A percentile compares a stretch with the other conserved stretches of the same genome.
Evolutionary conservation across 2,329 filamentous ascomycete species (phyloP).

Genomic region (Bipolaris oryzae): DNA sequence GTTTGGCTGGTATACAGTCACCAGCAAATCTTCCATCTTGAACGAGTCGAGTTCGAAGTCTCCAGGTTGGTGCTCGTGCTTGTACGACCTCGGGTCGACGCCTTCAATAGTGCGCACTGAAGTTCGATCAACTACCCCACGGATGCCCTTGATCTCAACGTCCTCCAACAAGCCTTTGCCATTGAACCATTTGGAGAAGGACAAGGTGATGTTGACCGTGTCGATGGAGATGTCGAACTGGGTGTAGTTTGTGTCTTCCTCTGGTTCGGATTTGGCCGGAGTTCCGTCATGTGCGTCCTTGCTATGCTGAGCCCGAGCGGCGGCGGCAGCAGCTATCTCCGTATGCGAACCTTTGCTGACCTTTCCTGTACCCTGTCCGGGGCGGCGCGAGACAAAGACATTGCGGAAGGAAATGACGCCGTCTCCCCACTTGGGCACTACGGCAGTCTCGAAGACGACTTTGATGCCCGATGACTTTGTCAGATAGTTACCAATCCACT

Average conservation of each 20-base stretch:
- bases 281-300: slow-evolving; percentile 39
- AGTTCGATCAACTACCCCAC: slow-evolving; percentile 90
- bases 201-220: slow-evolving; percentile 93
- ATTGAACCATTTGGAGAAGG: slow-evolving; percentile 99
- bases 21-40: slow-evolving; percentile 89
- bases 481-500: slow-evolving; percentile 93
- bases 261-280: slow-evolving; percentile 56
- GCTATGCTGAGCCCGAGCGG: slow-evolving; percentile 64
- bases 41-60: slow-evolving; percentile 98
- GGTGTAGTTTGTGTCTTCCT: slow-evolving; percentile 95
- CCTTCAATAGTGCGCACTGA: slow-evolving; percentile 74
- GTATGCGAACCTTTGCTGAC: slow-evolving; percentile 91
- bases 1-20: slow-evolving; percentile 88
- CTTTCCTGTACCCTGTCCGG: slow-evolving; percentile 78
- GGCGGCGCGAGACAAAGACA: slow-evolving; percentile 90
- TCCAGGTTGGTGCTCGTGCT: slow-evolving; percentile 84
- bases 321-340: slow-evolving; percentile 82
- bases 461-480: slow-evolving; percentile 92
- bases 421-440: slow-evolving; percentile 93
- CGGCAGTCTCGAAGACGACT: slow-evolving; percentile 95
- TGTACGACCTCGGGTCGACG: slow-evolving; percentile 83
- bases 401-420: slow-evolving; percentile 97
- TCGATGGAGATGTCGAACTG: slow-evolving; percentile 96
- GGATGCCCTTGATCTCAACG: slow-evolving; percentile 91
- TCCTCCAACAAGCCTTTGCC: slow-evolving; percentile 89